Conservation (phyloP, 768 basidiomycete species). For the Terana coerulea region DNA sequence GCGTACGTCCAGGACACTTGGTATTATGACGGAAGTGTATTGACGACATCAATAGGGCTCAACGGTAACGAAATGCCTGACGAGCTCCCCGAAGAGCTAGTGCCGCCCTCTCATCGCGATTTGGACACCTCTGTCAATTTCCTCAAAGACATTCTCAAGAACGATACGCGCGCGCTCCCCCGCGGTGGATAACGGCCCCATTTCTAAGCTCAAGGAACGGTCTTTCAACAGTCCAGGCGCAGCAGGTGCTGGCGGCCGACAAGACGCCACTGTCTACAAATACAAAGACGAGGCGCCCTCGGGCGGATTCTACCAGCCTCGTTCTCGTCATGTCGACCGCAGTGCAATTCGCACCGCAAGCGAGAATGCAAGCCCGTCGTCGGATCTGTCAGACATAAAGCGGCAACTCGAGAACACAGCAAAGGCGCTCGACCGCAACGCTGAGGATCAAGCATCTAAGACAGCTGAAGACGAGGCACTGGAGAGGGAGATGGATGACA, state of each 20-base stretch:
- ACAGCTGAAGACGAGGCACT: constrained; percentile 85
- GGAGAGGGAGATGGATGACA: constrained; percentile 85
- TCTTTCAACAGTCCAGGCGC: constrained; percentile 61
- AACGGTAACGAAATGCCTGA: constrained; percentile 92
- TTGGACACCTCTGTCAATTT: constrained; percentile 88
- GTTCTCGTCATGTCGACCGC: constrained; percentile 82
- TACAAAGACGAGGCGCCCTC: constrained; percentile 63
- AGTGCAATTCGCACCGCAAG: constrained; percentile 70
- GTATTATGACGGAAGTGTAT: neutral
- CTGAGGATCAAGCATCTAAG: constrained; percentile 56
- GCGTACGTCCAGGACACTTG: constrained; percentile 55
- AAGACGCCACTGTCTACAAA: constrained; percentile 92
- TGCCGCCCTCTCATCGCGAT: constrained; percentile 88
- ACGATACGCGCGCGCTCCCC: constrained; percentile 79
- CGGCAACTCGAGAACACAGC: constrained; percentile 76
- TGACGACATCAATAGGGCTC: constrained; percentile 48
- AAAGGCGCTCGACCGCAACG: constrained; percentile 69
- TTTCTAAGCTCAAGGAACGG: constrained; percentile 63
- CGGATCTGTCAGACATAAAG: constrained; percentile 84
- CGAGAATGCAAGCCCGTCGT: constrained; percentile 56
- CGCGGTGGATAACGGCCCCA: constrained; percentile 42
- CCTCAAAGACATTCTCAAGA: constrained; percentile 80
- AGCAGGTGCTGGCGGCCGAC: constrained; percentile 53
- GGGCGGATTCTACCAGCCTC: constrained; percentile 73
- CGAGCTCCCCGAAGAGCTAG: constrained; percentile 79